Base-by-base conservation (phyloP, 169 alveolate species). In the Theileria parva region DNA sequence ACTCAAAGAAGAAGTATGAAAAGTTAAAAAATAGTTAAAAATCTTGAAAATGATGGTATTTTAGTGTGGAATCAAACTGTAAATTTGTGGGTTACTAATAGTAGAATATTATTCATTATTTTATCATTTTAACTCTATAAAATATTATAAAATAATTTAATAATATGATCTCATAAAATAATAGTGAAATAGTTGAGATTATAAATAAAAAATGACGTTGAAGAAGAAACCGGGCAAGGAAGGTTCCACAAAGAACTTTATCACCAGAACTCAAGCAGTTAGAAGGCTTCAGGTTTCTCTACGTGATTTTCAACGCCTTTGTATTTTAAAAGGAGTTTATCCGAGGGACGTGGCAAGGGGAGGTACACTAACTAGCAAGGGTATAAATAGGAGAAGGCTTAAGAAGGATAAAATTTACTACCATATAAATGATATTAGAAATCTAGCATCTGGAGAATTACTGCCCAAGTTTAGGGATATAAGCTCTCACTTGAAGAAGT, bases 241-340 rank as follows among this genome's bases (percentile, higher is more conserved):
- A 39, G 91, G 91, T 55, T 59, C 73, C 21, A 85, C 91, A 79
- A 75, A 83, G 27, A 77, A 77, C 50, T 85, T 65, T 37, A 79
- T 85, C 19, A 85, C 91, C 63, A 77, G 91, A n/a, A 78, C 81
- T 55, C 91, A 85, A 69, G 91, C 91, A 37, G 60, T 85, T 21
- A 85, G 71, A 66, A 77, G 61, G 72, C 80, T 85, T 19, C 91
- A 85, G 66, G 87, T 85, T 51, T 85, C 91, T 23, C 87, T 85
- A 27, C 57, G 93, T 60, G 99, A 96, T 75, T 98, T 98, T 86
- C 97, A 98, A 77, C 86, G 98, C 67, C 92, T 97, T 11, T 98
- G 99, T 87, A 98, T 98, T 64, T 89, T 98, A 76, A 98, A 98
- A 88, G 99, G 99, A 17, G 95, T 98, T 50, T 98, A 96, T 77